A percentile compares a stretch with the other conserved stretches of the same genome.
These are phyloP conservation scores for Royoungia palumana DNA, from an alignment of 768 basidiomycete species.

Conservation along the genomic window DNA sequence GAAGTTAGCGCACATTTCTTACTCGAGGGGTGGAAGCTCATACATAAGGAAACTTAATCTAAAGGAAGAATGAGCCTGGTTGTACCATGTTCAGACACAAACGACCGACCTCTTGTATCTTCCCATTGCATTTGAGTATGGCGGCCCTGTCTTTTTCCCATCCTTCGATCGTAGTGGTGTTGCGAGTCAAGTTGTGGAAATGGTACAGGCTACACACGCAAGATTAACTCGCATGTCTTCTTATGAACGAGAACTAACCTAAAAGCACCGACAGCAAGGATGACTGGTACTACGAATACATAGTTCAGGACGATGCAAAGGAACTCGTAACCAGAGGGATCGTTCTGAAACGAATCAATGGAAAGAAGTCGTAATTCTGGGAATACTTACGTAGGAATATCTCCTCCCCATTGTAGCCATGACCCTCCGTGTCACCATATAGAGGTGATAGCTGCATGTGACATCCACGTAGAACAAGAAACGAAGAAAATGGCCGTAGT, in stretches of 20 bases:
- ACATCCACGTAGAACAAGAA: constrained; percentile 92
- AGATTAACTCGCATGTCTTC: constrained; percentile 14
- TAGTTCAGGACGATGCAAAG: constrained; percentile 88
- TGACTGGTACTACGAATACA: constrained; percentile 78
- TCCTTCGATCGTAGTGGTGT: constrained; percentile 94
- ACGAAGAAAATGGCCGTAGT: constrained; percentile 85
- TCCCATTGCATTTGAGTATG: constrained; percentile 78
- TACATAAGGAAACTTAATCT: constrained; percentile 95
- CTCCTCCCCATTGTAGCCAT: constrained; percentile 39
- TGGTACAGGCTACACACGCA: constrained; percentile 71
- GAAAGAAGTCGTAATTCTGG: background rate
- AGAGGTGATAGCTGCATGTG: constrained; percentile 83
- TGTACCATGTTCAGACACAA: background rate
- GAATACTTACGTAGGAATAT: constrained; percentile 50
- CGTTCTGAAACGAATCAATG: constrained; percentile 46
- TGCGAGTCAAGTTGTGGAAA: constrained; percentile 68
- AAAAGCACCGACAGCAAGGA: constrained; percentile 85
- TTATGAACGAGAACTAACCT: constrained; percentile 46
- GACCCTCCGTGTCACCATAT: constrained; percentile 74
- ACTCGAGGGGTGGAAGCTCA: constrained; percentile 20
- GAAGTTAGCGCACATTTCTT: constrained; percentile 8
- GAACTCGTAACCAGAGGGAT: constrained; percentile 65
- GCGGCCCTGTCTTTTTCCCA: constrained; percentile 98
- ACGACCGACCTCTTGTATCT: constrained; percentile 66
- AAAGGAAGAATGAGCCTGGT: constrained; percentile 1